Evolutionary conservation across 176 grass and related monocot species (phyloP).

Genomic region (Tuctoria greenei): DNA sequence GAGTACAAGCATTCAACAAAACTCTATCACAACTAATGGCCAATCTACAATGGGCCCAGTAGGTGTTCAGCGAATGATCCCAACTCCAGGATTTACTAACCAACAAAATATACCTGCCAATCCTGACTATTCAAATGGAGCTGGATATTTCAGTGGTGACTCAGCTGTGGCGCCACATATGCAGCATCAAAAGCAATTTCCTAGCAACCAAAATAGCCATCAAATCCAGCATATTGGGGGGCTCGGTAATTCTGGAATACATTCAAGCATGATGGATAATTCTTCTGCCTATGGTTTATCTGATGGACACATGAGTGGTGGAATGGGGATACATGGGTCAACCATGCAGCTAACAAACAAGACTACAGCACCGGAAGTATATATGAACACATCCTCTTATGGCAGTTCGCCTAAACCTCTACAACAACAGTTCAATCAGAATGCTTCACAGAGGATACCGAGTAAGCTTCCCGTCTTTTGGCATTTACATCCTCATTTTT

Average conservation of each 20-base stretch:
- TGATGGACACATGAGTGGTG: conserved; percentile 51
- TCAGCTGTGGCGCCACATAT: conserved; percentile 32
- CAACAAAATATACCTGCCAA: conserved; percentile 45
- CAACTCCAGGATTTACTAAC: conserved; percentile 59
- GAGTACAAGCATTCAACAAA: conserved; percentile 33
- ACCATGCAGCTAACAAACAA: conserved; percentile 53
- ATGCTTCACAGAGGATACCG: conserved; percentile 9
- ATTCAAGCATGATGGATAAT: conserved; percentile 53
- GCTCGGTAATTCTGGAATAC: conserved; percentile 45
- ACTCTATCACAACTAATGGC: conserved; percentile 35
- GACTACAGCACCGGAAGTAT: conserved; percentile 41
- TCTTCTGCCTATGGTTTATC: conserved; percentile 40
- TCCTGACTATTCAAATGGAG: conserved; percentile 50
- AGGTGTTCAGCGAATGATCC: conserved; percentile 53
- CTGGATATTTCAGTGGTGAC: conserved; percentile 51
- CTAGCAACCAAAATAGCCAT: conserved; percentile 42
- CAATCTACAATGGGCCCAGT: conserved; percentile 34
- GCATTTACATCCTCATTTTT: background rate
- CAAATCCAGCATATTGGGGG: conserved; percentile 29
- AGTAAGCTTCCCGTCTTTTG: conserved; percentile 45
- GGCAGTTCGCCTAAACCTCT: conserved; percentile 41
- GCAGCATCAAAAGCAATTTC: conserved; percentile 44
- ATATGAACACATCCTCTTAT: conserved; percentile 42
- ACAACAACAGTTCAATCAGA: conserved; percentile 43
- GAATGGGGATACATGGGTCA: conserved; percentile 36